Evolutionary conservation across 2,329 filamentous ascomycete genomes (phyloP), one percentile per base, ranked within the genome.

Genomic region (Fusarium acutatum): DNA sequence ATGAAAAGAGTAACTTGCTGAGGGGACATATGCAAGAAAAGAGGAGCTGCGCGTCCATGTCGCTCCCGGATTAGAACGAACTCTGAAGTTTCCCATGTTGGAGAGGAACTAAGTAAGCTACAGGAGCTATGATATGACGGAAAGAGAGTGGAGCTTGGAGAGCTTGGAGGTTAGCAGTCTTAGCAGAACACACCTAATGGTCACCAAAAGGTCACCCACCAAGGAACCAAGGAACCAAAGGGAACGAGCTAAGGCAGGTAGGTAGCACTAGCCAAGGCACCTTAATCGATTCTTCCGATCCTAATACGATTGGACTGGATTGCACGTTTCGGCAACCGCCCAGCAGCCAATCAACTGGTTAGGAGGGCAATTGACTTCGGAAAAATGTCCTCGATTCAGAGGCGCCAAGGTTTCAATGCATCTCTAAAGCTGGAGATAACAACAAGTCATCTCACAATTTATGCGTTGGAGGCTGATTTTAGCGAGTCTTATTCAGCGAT

Each of bases 381-480:
- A 50, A 58, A 66, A 66, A 72, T 72, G 56, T 59, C 54, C 50
- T 74, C 60, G 46, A 69, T 69, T 53, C 54, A 68, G 67, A 59
- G 63, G 63, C 71, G 71, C 67, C 67, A 74, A 74, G 71, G 69
- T 74, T 74, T 57, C 59, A 69, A 69, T 64, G 49, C 52, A 52
- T 49, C 52, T 56, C 56, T 32, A 43, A 24, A 54, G 49, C 40
- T 35, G 32, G 41, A 49, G 32, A 49, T 68, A 61, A 64, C 28
- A 69, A 68, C 57, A 68, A 63, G 38, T n/a, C 54, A 52, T 40
- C 38, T 65, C 59, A 69, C 41, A 38, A 35, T 63, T 53, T 46
- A 68, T 67, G 65, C 65, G 52, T 59, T 34, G 22, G 30, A 68
- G 65, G 65, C 64, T 68, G 47, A 44, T n/a, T 24, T 54, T 24